phyloP scores from a whole-genome alignment of 805 yeast genomes.

The Blastobotrys attinorum region DNA sequence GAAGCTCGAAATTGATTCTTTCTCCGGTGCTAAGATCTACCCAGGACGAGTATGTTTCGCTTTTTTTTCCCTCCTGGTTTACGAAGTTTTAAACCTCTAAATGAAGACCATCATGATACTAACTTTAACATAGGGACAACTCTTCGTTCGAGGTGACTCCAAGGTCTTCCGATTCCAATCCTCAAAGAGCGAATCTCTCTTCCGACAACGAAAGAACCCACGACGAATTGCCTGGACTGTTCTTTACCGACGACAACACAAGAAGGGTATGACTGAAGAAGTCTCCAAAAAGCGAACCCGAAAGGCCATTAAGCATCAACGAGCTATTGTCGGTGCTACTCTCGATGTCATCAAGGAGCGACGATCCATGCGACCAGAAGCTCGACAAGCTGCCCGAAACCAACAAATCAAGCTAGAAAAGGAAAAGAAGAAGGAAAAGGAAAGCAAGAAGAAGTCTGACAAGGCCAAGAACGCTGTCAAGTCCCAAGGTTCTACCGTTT shows the following conservation, averaged over 20 bases:
- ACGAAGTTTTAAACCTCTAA: no score
- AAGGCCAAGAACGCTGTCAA: constrained; percentile 54
- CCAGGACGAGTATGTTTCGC: constrained; percentile 78
- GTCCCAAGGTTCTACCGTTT: constrained; percentile 50
- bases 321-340: constrained; percentile 99
- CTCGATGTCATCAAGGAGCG: constrained; percentile 96
- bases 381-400: constrained; percentile 96
- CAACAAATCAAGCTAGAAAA: constrained; percentile 57
- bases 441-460: constrained; percentile 92
- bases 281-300: constrained; percentile 94
- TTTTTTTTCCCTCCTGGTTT: no score
- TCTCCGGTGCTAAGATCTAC: constrained; percentile 99
- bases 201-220: constrained; percentile 99
- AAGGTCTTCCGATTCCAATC: constrained; percentile 99
- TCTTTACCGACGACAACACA: constrained; percentile 99
- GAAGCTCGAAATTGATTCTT: constrained; percentile 99
- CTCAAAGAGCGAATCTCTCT: constrained; percentile 94
- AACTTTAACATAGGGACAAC: constrained; percentile 52
- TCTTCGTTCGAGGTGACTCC: constrained; percentile 99
- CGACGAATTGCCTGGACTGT: constrained; percentile 99
- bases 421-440: constrained; percentile 66
- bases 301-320: constrained; percentile 96
- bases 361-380: constrained; percentile 93
- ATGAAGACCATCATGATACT: not conserved
- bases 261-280: constrained; percentile 99